A percentile compares a stretch with the other conserved stretches of the same genome.
These are phyloP conservation scores for Detonula confervacea DNA, from an alignment of 352 stramenopile species.

Conservation along the genomic window DNA sequence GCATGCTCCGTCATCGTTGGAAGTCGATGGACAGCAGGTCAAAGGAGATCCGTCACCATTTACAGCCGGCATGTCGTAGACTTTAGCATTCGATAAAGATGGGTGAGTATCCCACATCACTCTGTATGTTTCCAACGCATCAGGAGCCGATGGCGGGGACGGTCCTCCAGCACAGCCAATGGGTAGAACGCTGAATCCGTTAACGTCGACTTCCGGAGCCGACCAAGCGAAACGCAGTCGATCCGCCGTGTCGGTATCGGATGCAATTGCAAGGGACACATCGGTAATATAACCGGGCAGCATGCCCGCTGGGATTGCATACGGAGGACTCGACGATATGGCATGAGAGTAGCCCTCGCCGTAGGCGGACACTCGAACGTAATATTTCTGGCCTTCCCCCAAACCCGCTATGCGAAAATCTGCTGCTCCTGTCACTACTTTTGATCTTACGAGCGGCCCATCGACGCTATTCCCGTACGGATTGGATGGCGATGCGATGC, in stretches of 20 bases:
- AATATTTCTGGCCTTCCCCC: slow-evolving; percentile 88
- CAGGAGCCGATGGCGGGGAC: slow-evolving; percentile 89
- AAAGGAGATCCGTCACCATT: slow-evolving; percentile 62
- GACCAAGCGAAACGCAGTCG: slow-evolving; percentile 62
- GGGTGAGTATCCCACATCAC: slow-evolving; percentile 90
- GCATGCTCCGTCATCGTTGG: slow-evolving; percentile 73
- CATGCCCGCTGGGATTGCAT: slow-evolving; percentile 37
- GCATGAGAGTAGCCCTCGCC: slow-evolving; percentile 89
- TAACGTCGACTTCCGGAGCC: slow-evolving; percentile 47
- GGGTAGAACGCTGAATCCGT: slow-evolving; percentile 59
- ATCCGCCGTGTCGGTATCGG: slow-evolving; percentile 58
- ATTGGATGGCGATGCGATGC: slow-evolving; percentile 50
- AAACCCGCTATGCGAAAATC: slow-evolving; percentile 88
- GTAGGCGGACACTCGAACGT: slow-evolving; percentile 90
- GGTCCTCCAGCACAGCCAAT: slow-evolving; percentile 37
- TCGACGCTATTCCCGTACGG: slow-evolving; percentile 51
- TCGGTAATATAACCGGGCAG: slow-evolving; percentile 59
- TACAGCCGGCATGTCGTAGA: slow-evolving; percentile 70
- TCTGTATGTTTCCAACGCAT: slow-evolving; percentile 50
- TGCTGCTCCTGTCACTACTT: slow-evolving; percentile 59
- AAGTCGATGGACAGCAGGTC: slow-evolving; percentile 55
- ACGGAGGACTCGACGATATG: slow-evolving; percentile 67
- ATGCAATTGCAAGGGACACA: slow-evolving; percentile 68
- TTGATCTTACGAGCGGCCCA: slow-evolving; percentile 50
- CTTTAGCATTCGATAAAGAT: slow-evolving; percentile 83